phyloP scores from a whole-genome alignment of 305 asterid genomes.

The Ruellia speciosa region DNA sequence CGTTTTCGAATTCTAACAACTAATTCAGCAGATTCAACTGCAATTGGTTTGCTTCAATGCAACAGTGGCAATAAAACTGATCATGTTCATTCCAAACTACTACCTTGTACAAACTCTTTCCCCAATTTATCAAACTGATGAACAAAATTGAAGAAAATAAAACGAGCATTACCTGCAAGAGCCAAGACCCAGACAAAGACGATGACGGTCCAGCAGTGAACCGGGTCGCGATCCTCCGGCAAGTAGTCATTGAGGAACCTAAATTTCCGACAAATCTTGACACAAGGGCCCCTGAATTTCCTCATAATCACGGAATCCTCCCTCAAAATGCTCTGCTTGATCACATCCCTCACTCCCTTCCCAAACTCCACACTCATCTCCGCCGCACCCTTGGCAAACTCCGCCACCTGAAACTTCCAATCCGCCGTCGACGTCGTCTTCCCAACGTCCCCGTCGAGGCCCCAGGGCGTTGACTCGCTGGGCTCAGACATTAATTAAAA shows the following conservation, averaged over 20 bases:
- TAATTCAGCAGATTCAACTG: too few species aligned
- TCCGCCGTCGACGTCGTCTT: slow-evolving; percentile 18
- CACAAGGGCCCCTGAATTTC: slow-evolving; percentile 59
- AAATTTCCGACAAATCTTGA: slow-evolving; percentile 36
- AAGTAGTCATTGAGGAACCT: slow-evolving; percentile 63
- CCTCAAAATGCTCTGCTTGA: slow-evolving; percentile 69
- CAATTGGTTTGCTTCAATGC: too few species aligned
- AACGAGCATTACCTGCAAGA: slow-evolving; percentile 38
- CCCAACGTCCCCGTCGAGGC: too few species aligned
- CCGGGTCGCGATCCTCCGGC: slow-evolving; percentile 96
- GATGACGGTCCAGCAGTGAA: slow-evolving; percentile 68
- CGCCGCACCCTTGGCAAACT: slow-evolving; percentile 85
- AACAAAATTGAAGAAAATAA: too few species aligned
- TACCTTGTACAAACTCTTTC: too few species aligned
- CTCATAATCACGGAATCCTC: slow-evolving; percentile 77
- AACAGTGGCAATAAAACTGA: too few species aligned
- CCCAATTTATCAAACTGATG: too few species aligned
- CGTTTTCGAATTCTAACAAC: too few species aligned
- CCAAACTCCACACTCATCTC: slow-evolving; percentile 92
- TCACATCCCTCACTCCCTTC: slow-evolving; percentile 83
- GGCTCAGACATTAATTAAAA: too few species aligned
- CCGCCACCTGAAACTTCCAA: slow-evolving; percentile 71
- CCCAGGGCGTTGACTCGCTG: too few species aligned
- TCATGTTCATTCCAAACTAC: too few species aligned
- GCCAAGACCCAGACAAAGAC: slow-evolving; percentile 41